A percentile compares a stretch with the other conserved stretches of the same genome.
Conservation (phyloP, 2,329 filamentous ascomycete species). For the Pseudogymnoascus sp. region DNA sequence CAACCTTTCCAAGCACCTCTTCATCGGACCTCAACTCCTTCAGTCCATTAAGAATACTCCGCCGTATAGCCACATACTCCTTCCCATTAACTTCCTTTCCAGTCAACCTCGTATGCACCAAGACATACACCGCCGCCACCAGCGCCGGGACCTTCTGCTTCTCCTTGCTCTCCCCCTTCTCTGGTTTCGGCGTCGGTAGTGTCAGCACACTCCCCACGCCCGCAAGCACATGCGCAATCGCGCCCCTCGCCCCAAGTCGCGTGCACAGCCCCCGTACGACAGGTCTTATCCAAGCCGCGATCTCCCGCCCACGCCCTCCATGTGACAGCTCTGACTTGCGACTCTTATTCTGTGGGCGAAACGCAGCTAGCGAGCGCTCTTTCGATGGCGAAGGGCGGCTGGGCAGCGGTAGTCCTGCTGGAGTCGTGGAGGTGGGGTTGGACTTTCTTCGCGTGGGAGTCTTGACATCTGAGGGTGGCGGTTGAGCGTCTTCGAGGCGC, state of each 20-base stretch:
- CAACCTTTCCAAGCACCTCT: conserved; percentile 35
- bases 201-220: conserved; percentile 52
- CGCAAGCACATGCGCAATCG: conserved; percentile 66
- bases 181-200: conserved; percentile 20
- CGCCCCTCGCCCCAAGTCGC: conserved; percentile 49
- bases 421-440: conserved; percentile 9
- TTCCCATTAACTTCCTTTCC: conserved; percentile 30
- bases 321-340: conserved; percentile 15
- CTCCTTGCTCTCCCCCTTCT: conserved; percentile 30
- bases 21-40: conserved; percentile 32
- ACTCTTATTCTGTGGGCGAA: conserved; percentile 26
- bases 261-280: conserved; percentile 59
- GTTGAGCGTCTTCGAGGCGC: conserved; percentile 13
- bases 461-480: neutral
- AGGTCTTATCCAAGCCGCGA: conserved; percentile 62
- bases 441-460: conserved; percentile 22
- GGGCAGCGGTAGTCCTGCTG: conserved; percentile 15
- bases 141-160: conserved; percentile 44
- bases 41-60: conserved; percentile 40
- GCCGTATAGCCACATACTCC: conserved; percentile 41
- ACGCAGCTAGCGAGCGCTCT: conserved; percentile 35
- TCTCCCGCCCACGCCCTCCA: conserved; percentile 20
- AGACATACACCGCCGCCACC: conserved; percentile 53
- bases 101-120: conserved; percentile 46
- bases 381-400: conserved; percentile 38